phyloP scores from a whole-genome alignment of 23 red algal species.

The Gracilaria domingensis region DNA sequence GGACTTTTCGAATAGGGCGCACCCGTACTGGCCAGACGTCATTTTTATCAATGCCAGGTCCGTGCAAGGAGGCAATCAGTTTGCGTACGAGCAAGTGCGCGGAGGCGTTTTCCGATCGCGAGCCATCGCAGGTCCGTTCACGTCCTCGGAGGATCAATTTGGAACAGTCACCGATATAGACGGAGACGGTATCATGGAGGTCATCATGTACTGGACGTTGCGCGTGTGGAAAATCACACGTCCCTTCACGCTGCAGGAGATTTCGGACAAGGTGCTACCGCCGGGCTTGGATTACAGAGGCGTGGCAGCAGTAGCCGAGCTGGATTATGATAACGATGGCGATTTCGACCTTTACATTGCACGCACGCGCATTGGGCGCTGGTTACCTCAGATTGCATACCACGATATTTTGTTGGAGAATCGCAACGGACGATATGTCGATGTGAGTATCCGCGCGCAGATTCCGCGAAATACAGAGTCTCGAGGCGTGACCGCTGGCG shows the following conservation, averaged over 20 bases:
- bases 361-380: conserved; percentile 16
- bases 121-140: not conserved
- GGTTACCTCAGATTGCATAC: not conserved
- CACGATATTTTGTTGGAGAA: conserved; percentile 67
- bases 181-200: conserved; percentile 67
- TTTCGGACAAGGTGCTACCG: conserved; percentile 38
- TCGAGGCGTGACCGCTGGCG: conserved; percentile 65
- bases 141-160: not conserved
- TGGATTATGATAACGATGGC: conserved; percentile 83
- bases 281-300: not conserved
- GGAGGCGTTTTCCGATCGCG: not conserved
- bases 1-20: conserved; percentile 27
- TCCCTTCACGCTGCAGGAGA: conserved; percentile 41
- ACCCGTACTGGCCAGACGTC: conserved; percentile 20
- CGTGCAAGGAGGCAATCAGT: not conserved
- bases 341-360: conserved; percentile 72
- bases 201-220: conserved; percentile 52
- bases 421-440: conserved; percentile 55
- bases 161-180: conserved; percentile 63
- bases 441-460: conserved; percentile 45
- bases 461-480: conserved; percentile 28
- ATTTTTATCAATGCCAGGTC: conserved; percentile 23
- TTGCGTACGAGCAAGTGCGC: conserved; percentile 1
- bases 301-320: conserved; percentile 56
- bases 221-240: conserved; percentile 47